Evolutionary conservation across 83 land plant genomes (phyloP).

Genomic region (Picea engelmannii): DNA sequence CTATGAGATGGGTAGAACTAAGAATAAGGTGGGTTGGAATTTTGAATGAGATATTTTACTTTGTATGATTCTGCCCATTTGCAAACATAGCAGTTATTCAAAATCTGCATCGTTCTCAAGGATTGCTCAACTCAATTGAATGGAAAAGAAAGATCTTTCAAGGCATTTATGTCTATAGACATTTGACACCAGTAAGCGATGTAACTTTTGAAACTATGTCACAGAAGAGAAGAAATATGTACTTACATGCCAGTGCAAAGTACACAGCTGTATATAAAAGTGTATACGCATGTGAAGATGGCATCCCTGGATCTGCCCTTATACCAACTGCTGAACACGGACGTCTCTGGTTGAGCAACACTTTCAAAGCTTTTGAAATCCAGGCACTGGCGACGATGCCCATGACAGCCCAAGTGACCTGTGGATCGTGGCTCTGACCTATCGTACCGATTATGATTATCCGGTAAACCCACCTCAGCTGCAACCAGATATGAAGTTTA

Average conservation of each 20-base stretch:
- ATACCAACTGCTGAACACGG: too few species aligned
- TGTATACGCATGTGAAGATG: constrained; percentile 85
- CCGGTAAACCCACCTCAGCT: constrained; percentile 67
- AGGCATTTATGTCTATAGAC: too few species aligned
- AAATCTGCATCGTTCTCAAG: too few species aligned
- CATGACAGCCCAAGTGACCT: constrained; percentile 61
- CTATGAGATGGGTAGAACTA: too few species aligned
- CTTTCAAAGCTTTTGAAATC: constrained; percentile 53
- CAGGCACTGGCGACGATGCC: constrained; percentile 46
- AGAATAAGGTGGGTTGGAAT: too few species aligned
- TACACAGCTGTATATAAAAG: constrained; percentile 41
- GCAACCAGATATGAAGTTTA: constrained; percentile 7
- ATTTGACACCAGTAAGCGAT: too few species aligned
- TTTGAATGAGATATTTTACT: too few species aligned
- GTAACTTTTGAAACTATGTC: too few species aligned
- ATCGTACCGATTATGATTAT: constrained; percentile 28
- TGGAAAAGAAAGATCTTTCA: too few species aligned
- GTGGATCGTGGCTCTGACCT: constrained; percentile 65
- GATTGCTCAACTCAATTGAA: too few species aligned
- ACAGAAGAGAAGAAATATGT: not conserved
- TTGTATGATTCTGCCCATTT: too few species aligned
- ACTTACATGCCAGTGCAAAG: constrained; percentile 43
- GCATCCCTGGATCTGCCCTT: constrained; percentile 85
- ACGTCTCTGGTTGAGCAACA: constrained; percentile 60
- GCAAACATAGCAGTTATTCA: too few species aligned